Evolutionary conservation across 257 asterid species (phyloP).

Genomic region (Marsdenia floribunda): DNA sequence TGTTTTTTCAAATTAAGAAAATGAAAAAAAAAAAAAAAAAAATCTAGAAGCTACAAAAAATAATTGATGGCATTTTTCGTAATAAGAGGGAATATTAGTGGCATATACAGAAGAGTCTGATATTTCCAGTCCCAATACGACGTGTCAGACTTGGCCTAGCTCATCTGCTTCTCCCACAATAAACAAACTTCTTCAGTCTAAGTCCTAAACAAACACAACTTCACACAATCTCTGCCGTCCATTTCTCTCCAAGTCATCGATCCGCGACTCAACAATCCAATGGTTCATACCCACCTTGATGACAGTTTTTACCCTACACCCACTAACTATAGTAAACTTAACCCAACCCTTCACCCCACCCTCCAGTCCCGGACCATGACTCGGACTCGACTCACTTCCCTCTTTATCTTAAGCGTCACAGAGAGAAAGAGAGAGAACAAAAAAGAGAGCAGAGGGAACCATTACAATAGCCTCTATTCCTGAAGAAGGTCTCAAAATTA

Average conservation of each 20-base stretch:
- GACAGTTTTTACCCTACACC: slow-evolving; percentile 27
- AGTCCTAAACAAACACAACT: slow-evolving; percentile 61
- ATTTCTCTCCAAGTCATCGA: slow-evolving; percentile 50
- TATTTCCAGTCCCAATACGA: slow-evolving; percentile 2
- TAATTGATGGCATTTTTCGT: slow-evolving; percentile 7
- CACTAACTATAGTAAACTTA: slow-evolving; percentile 30
- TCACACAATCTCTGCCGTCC: slow-evolving; percentile 40
- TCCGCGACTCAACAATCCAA: slow-evolving; percentile 35
- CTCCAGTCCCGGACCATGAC: slow-evolving; percentile 42
- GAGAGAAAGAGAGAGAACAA: slow-evolving; percentile 18
- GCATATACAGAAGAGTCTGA: not conserved
- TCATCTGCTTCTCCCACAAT: not conserved
- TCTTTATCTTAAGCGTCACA: slow-evolving; percentile 32
- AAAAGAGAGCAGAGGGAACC: slow-evolving; percentile 18
- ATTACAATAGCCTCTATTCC: slow-evolving; percentile 4
- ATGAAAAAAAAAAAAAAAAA: too few species aligned
- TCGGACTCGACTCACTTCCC: slow-evolving; percentile 55
- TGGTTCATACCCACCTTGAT: slow-evolving; percentile 24
- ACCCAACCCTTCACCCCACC: slow-evolving; percentile 50
- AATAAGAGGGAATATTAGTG: slow-evolving; percentile 7
- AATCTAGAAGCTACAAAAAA: not conserved
- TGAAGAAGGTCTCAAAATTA: slow-evolving; percentile 8
- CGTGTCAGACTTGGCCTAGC: slow-evolving; percentile 17
- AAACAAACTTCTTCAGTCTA: slow-evolving; percentile 13
- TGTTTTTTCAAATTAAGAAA: too few species aligned